Evolutionary conservation across 2,329 filamentous ascomycete genomes (phyloP).

Genomic region (Davidsoniella eucalypti): DNA sequence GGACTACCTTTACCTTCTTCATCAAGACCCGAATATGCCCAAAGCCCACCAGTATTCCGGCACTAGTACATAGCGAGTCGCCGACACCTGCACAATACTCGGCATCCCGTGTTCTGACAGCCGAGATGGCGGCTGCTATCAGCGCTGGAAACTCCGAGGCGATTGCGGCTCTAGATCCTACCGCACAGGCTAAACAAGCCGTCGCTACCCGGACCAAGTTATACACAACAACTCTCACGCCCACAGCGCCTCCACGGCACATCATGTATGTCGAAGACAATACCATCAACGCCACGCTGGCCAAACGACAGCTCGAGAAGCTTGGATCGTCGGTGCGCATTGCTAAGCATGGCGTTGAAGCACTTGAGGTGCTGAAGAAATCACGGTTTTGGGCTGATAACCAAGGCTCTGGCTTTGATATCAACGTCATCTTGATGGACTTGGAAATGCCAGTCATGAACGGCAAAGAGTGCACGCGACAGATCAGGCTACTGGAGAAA

Average conservation of each 20-base stretch:
- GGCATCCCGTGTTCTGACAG: too few relatives aligned
- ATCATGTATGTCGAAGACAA: slow-evolving; percentile 54
- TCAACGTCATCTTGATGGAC: slow-evolving; percentile 62
- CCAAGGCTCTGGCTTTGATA: slow-evolving; percentile 30
- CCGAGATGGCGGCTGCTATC: too few relatives aligned
- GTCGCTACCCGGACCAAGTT: neutral
- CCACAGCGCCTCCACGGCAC: slow-evolving; percentile 25
- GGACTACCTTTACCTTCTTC: slow-evolving; percentile 64
- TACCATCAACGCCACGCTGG: slow-evolving; percentile 47
- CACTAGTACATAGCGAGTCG: too few relatives aligned
- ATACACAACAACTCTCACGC: slow-evolving; percentile 10
- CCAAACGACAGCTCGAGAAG: slow-evolving; percentile 44
- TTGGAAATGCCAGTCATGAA: slow-evolving; percentile 77
- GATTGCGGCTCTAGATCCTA: slow-evolving; percentile 16
- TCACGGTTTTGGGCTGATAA: slow-evolving; percentile 40
- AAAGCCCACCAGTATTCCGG: neutral
- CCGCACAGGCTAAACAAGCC: slow-evolving; percentile 16
- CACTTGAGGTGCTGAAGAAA: slow-evolving; percentile 37
- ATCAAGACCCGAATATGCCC: slow-evolving; percentile 48
- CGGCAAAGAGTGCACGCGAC: slow-evolving; percentile 54
- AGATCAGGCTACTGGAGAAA: slow-evolving; percentile 51
- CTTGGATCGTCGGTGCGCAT: slow-evolving; percentile 44
- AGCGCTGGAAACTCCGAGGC: neutral
- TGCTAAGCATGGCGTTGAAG: slow-evolving; percentile 48
- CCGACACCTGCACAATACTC: too few relatives aligned